These are phyloP conservation scores for Trichoderma virens DNA, from an alignment of 495 filamentous ascomycete genomes.

Conservation along the genomic window DNA sequence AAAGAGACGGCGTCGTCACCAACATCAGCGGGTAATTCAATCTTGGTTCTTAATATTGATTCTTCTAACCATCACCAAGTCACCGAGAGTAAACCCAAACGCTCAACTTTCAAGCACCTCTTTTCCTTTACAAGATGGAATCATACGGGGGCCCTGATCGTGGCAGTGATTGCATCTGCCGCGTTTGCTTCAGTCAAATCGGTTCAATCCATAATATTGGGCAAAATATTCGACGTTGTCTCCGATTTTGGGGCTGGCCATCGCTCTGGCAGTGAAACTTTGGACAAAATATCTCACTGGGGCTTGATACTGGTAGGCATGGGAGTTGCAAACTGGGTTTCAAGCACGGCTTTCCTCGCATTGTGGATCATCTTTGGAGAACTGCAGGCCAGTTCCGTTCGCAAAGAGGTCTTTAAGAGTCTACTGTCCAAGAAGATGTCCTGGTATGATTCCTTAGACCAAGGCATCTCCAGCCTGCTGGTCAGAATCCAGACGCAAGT, in stretches of 20 bases:
- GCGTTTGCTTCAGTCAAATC: slow-evolving; percentile 57
- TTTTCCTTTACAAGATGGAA: slow-evolving; percentile 62
- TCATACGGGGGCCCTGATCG: slow-evolving; percentile 48
- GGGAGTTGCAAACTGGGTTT: slow-evolving; percentile 55
- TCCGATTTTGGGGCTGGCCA: slow-evolving; percentile 54
- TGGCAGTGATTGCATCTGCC: slow-evolving; percentile 46
- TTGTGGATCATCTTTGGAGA: slow-evolving; percentile 73
- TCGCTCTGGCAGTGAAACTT: slow-evolving; percentile 41
- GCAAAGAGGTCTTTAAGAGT: slow-evolving; percentile 55
- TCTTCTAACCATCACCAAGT: background rate
- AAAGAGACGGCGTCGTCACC: background rate
- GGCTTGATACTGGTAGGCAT: slow-evolving; percentile 52
- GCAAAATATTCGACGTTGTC: slow-evolving; percentile 67
- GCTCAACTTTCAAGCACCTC: slow-evolving; percentile 37
- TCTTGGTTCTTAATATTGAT: background rate
- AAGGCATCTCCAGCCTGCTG: slow-evolving; percentile 66
- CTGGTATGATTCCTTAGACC: slow-evolving; percentile 72
- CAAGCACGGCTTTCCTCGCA: slow-evolving; percentile 56
- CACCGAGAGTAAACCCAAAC: slow-evolving; percentile 4
- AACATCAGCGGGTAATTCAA: background rate
- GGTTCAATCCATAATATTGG: slow-evolving; percentile 61
- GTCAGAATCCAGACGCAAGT: slow-evolving; percentile 67
- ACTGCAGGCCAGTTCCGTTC: slow-evolving; percentile 60
- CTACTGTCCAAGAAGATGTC: slow-evolving; percentile 64
- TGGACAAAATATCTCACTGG: slow-evolving; percentile 48